Conservation (phyloP, 169 alveolate species). For the Pseudocohnilembus persalinus region DNA sequence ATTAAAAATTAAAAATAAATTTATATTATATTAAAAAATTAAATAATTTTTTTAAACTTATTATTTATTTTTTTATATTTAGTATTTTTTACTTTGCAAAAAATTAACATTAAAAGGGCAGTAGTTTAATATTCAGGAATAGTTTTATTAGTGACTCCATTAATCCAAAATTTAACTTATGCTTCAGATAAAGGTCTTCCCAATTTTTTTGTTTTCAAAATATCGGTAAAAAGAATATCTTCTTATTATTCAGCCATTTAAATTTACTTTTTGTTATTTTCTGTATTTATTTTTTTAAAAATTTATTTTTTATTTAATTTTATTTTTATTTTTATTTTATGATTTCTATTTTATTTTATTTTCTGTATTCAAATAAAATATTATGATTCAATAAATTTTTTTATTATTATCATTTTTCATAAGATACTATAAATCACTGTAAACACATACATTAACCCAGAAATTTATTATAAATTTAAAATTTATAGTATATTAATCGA, state of each 20-base stretch:
- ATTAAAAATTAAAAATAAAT: too few relatives aligned
- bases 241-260: background rate
- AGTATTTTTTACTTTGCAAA: slow-evolving; percentile 3
- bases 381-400: background rate
- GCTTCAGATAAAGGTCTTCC: slow-evolving; percentile 40
- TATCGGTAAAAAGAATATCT: background rate
- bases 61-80: too few relatives aligned
- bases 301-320: too few relatives aligned
- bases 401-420: too few relatives aligned
- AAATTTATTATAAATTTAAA: too few relatives aligned
- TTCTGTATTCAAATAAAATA: too few relatives aligned
- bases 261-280: slow-evolving; percentile 10
- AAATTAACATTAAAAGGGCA: slow-evolving; percentile 48
- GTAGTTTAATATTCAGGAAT: slow-evolving; percentile 49
- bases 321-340: too few relatives aligned
- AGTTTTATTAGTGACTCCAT: slow-evolving; percentile 23
- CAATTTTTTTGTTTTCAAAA: slow-evolving; percentile 40
- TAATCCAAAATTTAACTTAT: slow-evolving; percentile 37
- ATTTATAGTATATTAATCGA: too few relatives aligned
- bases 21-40: too few relatives aligned
- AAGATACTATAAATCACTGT: too few relatives aligned
- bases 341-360: background rate
- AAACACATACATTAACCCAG: too few relatives aligned
- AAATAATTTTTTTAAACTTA: background rate
- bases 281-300: background rate